Percentiles rank a stretch among this genome's conserved stretches.
Conservation (phyloP, 192 early-diverging fungal species). For the Rhizophlyctis rosea region DNA sequence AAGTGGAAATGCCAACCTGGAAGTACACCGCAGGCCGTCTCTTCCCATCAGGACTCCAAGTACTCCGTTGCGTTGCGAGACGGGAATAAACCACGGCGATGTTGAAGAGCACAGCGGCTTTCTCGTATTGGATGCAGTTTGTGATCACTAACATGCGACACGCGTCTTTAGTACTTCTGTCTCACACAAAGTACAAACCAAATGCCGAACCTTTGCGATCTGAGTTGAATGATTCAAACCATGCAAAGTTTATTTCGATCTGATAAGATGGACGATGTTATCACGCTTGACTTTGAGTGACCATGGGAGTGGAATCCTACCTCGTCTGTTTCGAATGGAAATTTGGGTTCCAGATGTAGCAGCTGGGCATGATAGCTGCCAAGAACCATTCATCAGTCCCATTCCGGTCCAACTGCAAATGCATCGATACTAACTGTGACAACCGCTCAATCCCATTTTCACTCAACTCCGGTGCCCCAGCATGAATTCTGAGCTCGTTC, state of each 20-base stretch:
- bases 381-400: slow-evolving; percentile 9
- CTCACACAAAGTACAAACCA: too few species aligned
- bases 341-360: slow-evolving; percentile 45
- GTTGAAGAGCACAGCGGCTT: slow-evolving; percentile 51
- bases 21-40: slow-evolving; percentile 44
- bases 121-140: slow-evolving; percentile 61
- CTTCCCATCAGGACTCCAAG: slow-evolving; percentile 42
- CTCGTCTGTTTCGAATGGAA: slow-evolving; percentile 46
- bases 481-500: slow-evolving; percentile 53
- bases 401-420: not conserved
- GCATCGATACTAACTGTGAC: slow-evolving; percentile 37
- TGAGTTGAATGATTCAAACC: slow-evolving; percentile 45
- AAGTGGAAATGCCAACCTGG: slow-evolving; percentile 34
- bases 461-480: slow-evolving; percentile 51
- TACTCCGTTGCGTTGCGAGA: slow-evolving; percentile 34
- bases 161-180: not conserved
- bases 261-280: too few species aligned
- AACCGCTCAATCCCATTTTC: slow-evolving; percentile 47
- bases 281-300: slow-evolving; percentile 10
- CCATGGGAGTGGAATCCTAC: slow-evolving; percentile 3
- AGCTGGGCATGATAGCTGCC: slow-evolving; percentile 56
- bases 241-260: slow-evolving; percentile 47
- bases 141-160: slow-evolving; percentile 28
- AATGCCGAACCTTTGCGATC: slow-evolving; percentile 29
- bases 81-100: slow-evolving; percentile 49